These are phyloP conservation scores for Theobroma cacao DNA, from an alignment of 345 rosid species.

Conservation along the genomic window DNA sequence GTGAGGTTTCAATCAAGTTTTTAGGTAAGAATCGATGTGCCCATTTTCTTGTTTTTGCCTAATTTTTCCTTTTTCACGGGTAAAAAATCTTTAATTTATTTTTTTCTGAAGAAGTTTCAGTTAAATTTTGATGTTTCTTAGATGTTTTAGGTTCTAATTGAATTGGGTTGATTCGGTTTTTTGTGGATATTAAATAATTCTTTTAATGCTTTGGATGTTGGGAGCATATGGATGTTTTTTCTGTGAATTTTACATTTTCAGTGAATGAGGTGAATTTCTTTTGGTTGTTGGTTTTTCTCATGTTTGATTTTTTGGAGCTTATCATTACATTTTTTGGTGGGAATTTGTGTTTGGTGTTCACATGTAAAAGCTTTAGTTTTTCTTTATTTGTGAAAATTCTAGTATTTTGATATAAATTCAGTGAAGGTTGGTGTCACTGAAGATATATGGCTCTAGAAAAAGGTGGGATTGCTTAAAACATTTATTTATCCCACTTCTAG, in stretches of 20 bases:
- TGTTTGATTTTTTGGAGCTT: slow-evolving; percentile 3
- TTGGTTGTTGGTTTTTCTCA: not conserved
- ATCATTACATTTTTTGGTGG: not conserved
- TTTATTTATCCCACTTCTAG: not conserved
- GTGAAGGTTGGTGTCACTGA: not conserved
- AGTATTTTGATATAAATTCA: not conserved
- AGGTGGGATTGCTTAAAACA: not conserved
- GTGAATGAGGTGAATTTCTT: not conserved
- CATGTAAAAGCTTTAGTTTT: not conserved
- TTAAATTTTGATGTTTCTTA: slow-evolving; percentile 12
- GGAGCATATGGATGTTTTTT: not conserved
- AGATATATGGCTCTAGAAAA: not conserved
- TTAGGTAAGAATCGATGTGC: slow-evolving; percentile 33
- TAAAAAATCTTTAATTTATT: slow-evolving; percentile 15
- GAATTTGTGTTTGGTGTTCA: not conserved
- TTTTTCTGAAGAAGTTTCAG: not conserved
- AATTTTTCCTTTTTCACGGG: slow-evolving; percentile 11
- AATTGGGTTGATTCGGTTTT: slow-evolving; percentile 11
- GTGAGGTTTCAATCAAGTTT: slow-evolving; percentile 21
- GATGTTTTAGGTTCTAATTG: slow-evolving; percentile 21
- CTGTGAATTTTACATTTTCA: not conserved
- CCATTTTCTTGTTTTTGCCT: slow-evolving; percentile 10
- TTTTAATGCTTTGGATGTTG: slow-evolving; percentile 14
- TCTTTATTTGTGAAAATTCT: not conserved
- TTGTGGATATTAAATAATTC: slow-evolving; percentile 12